These are phyloP conservation scores for Kalmanozyma brasiliensis DNA, from an alignment of 1,284 basidiomycete species.

Conservation along the genomic window DNA sequence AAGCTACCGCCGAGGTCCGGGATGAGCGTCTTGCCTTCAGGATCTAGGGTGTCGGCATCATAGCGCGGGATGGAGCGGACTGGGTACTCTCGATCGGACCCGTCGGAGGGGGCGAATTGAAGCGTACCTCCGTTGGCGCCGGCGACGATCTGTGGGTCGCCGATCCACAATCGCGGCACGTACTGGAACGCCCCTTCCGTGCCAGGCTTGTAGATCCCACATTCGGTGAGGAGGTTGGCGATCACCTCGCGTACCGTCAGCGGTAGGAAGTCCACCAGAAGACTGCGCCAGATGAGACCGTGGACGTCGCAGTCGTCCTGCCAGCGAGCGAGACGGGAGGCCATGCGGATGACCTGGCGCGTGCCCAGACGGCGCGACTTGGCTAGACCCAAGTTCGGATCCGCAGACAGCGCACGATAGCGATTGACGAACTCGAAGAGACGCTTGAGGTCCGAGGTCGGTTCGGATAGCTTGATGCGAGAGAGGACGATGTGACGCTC, in stretches of 20 bases:
- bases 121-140: conserved; percentile 24
- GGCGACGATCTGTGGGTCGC: conserved; percentile 33
- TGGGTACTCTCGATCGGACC: conserved; percentile 27
- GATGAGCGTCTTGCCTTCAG: conserved; percentile 63
- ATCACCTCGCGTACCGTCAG: conserved; percentile 64
- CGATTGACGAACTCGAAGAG: conserved; percentile 61
- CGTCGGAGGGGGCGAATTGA: conserved; percentile 46
- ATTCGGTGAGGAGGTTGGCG: conserved; percentile 54
- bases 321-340: conserved; percentile 57
- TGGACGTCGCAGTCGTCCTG: conserved; percentile 64
- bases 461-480: conserved; percentile 30
- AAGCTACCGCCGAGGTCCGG: conserved; percentile 63
- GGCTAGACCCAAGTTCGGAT: conserved; percentile 59
- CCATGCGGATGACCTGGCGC: conserved; percentile 66
- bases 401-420: conserved; percentile 61
- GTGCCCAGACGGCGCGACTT: conserved; percentile 68
- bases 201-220: conserved; percentile 58
- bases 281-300: conserved; percentile 60
- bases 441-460: conserved; percentile 38
- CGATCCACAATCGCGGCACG: conserved; percentile 42
- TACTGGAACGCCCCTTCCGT: conserved; percentile 59
- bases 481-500: conserved; percentile 59
- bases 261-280: conserved; percentile 68
- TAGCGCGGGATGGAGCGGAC: conserved; percentile 57
- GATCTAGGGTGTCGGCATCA: conserved; percentile 57